Percentiles rank a stretch among this genome's conserved stretches.
phyloP scores from a whole-genome alignment of 1,139 yeast species.

The Saccharomycopsis hybrid region DNA sequence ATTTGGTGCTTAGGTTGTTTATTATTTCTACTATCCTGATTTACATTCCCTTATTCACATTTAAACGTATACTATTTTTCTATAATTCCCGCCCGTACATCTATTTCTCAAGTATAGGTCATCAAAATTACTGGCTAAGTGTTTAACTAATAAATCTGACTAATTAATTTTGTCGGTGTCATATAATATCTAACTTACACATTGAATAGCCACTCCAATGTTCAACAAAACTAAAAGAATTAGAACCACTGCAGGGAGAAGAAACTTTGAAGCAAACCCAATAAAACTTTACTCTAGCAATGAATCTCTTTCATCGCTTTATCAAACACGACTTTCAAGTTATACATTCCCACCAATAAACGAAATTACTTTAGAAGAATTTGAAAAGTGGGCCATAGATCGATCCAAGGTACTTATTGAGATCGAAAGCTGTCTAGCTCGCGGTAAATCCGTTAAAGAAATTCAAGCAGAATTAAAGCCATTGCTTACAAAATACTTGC shows the following conservation, averaged over 20 bases:
- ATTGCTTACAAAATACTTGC: constrained; percentile 55
- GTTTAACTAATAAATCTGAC: no score
- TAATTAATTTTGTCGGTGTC: no score
- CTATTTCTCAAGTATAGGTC: no score
- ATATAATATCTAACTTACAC: no score
- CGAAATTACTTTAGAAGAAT: constrained; percentile 86
- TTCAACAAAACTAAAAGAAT: constrained; percentile 21
- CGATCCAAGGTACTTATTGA: constrained; percentile 77
- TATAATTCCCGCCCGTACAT: no score
- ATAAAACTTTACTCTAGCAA: neutral
- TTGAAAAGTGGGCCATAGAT: constrained; percentile 94
- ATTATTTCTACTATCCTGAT: no score
- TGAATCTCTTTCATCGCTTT: constrained; percentile 8
- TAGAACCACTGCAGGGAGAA: constrained; percentile 20
- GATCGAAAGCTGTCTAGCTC: constrained; percentile 66
- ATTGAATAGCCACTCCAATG: constrained; percentile 5
- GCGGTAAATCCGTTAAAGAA: constrained; percentile 61
- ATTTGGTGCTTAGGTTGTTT: no score
- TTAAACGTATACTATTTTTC: no score
- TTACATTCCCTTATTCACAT: no score
- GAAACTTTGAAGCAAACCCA: constrained; percentile 18
- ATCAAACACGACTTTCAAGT: constrained; percentile 44
- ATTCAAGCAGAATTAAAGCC: constrained; percentile 62
- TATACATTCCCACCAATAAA: constrained; percentile 71
- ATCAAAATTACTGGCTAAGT: no score